Percentiles rank a stretch among this genome's conserved stretches.
phyloP scores from a whole-genome alignment of 179 eudicot species.

The Carnegiea gigantea region DNA sequence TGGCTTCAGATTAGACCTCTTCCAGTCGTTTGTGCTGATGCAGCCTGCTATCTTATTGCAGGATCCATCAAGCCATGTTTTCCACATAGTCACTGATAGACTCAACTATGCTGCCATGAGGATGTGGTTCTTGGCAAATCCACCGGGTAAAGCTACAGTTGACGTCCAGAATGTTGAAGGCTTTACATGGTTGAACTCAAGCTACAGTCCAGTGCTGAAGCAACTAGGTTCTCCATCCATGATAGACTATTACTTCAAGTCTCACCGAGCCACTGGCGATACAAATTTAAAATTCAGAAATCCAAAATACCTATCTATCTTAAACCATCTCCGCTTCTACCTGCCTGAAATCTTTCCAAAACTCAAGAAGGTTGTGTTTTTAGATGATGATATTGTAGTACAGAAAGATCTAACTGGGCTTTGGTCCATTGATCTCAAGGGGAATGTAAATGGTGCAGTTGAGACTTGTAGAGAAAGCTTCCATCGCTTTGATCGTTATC shows the following conservation, averaged over 20 bases:
- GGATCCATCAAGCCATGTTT: constrained; percentile 80
- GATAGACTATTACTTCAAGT: constrained; percentile 88
- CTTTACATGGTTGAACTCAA: constrained; percentile 89
- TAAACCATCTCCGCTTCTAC: constrained; percentile 95
- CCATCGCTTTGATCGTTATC: constrained; percentile 91
- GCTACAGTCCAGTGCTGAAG: constrained; percentile 89
- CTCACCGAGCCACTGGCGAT: constrained; percentile 70
- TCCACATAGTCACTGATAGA: constrained; percentile 91
- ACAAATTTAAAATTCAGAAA: constrained; percentile 79
- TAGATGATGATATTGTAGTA: constrained; percentile 91
- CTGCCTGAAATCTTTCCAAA: constrained; percentile 92
- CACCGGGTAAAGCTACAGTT: constrained; percentile 73
- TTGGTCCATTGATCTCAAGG: constrained; percentile 81
- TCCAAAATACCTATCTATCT: constrained; percentile 88
- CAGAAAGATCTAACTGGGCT: constrained; percentile 80
- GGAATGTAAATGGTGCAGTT: constrained; percentile 89
- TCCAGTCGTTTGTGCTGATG: constrained; percentile 7
- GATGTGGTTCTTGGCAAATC: constrained; percentile 93
- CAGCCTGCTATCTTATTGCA: constrained; percentile 35
- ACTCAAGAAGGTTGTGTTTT: constrained; percentile 78
- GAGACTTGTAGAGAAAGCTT: constrained; percentile 94
- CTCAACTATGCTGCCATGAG: constrained; percentile 98
- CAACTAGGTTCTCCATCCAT: constrained; percentile 79
- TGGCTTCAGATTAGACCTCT: neutral
- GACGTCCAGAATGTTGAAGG: constrained; percentile 84